Conservation (phyloP, 306 rosid genomes). For the Ziziphus jujuba region DNA sequence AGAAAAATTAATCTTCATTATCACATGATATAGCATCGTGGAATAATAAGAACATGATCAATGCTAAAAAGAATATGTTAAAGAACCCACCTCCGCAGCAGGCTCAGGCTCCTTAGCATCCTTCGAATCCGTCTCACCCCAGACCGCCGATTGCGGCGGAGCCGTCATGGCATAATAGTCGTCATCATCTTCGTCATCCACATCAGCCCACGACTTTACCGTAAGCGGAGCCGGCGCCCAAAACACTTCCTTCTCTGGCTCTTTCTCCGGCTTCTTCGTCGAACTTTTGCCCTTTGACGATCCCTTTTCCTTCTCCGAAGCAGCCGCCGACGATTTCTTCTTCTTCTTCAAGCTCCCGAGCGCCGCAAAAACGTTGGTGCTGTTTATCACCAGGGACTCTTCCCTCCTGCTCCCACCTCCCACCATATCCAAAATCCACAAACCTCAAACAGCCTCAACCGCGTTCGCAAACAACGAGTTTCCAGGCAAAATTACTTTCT, state of each 20-base stretch:
- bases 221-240: conserved; percentile 77
- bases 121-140: conserved; percentile 41
- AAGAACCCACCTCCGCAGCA: conserved; percentile 30
- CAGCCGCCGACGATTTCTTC: conserved; percentile 58
- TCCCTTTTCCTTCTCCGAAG: not conserved
- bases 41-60: not conserved
- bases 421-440: conserved; percentile 47
- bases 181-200: conserved; percentile 71
- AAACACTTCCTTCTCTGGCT: conserved; percentile 39
- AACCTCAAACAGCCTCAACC: not conserved
- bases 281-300: conserved; percentile 8
- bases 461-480: conserved; percentile 5
- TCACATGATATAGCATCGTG: not conserved
- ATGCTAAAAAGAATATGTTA: not conserved
- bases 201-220: conserved; percentile 67
- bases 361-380: conserved; percentile 71
- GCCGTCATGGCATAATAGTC: conserved; percentile 66
- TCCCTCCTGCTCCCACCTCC: conserved; percentile 68
- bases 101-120: conserved; percentile 21
- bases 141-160: conserved; percentile 52
- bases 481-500: too few relatives aligned
- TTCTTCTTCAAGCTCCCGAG: conserved; percentile 73
- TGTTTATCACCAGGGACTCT: conserved; percentile 47
- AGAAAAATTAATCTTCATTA: not conserved
- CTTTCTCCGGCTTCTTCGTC: conserved; percentile 10